A percentile compares a stretch with the other conserved stretches of the same genome.
Evolutionary conservation across 768 basidiomycete species (phyloP).

Genomic region (Psilocybe cyanescens): DNA sequence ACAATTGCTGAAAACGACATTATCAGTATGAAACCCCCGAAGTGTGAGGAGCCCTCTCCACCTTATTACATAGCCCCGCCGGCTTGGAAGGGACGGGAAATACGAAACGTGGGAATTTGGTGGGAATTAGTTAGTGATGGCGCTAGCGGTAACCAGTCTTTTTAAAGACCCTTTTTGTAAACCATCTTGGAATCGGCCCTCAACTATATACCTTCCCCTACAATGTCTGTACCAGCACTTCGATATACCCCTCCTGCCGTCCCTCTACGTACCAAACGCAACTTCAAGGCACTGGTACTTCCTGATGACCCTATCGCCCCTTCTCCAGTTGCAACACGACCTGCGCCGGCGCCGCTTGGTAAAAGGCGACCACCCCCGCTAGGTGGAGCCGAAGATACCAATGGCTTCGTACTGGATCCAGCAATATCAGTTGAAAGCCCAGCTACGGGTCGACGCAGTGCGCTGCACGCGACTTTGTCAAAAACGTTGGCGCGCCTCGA

Average conservation of each 20-base stretch:
- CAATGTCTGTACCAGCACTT: conserved; percentile 19
- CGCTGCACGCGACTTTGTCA: conserved; percentile 68
- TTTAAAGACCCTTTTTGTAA: not conserved
- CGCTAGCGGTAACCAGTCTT: conserved; percentile 12
- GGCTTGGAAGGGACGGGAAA: conserved; percentile 1
- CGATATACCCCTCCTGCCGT: conserved; percentile 29
- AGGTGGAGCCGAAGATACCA: conserved; percentile 21
- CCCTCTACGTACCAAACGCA: conserved; percentile 85
- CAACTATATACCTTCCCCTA: not conserved
- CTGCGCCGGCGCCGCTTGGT: conserved; percentile 25
- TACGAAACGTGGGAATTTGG: conserved; percentile 9
- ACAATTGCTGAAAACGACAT: no score
- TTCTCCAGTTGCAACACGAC: conserved; percentile 24
- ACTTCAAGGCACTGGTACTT: conserved; percentile 85
- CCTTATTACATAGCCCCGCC: conserved; percentile 7
- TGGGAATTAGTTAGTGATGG: conserved; percentile 8
- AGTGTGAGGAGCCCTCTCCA: not conserved
- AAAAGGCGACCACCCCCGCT: conserved; percentile 31
- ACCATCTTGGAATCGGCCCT: not conserved
- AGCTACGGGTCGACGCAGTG: conserved; percentile 54
- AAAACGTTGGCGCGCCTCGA: conserved; percentile 86
- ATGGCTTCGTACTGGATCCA: conserved; percentile 39
- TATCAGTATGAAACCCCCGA: no score
- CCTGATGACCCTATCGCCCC: conserved; percentile 41
- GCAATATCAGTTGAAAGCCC: conserved; percentile 49